Conservation (phyloP, 495 filamentous ascomycete genomes). For the Glutinoglossum americanum region DNA sequence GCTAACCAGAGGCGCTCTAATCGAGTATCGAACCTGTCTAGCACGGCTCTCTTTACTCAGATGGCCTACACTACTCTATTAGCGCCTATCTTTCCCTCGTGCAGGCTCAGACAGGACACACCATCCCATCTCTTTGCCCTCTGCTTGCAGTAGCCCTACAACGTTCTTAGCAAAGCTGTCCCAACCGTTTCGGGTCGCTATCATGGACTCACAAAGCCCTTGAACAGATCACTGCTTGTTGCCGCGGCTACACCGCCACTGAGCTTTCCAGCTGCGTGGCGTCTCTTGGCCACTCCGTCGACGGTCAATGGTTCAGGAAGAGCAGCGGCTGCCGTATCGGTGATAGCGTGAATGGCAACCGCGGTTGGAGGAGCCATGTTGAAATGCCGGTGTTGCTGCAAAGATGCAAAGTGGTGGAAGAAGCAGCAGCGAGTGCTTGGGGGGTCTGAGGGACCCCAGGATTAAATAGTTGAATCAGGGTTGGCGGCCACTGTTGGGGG, state of each 20-base stretch:
- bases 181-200: background rate
- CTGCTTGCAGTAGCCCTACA: constrained; percentile 36
- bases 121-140: constrained; percentile 65
- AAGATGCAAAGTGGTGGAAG: background rate
- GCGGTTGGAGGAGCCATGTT: constrained; percentile 4
- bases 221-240: constrained; percentile 67
- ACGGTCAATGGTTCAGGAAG: constrained; percentile 44
- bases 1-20: background rate
- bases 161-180: background rate
- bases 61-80: constrained; percentile 20
- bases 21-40: constrained; percentile 10
- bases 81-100: background rate
- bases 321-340: background rate
- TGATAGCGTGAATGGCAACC: background rate
- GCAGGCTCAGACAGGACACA: background rate
- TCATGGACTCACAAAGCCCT: constrained; percentile 31
- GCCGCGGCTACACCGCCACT: constrained; percentile 56
- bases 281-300: constrained; percentile 42
- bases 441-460: too few relatives aligned
- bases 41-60: constrained; percentile 33
- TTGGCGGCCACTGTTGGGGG: too few relatives aligned
- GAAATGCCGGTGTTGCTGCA: background rate
- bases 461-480: too few relatives aligned
- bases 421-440: background rate
- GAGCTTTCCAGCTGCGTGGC: constrained; percentile 44